Base-by-base conservation (phyloP, 106 monocot genomes). In the Xerophyta viscosa region DNA sequence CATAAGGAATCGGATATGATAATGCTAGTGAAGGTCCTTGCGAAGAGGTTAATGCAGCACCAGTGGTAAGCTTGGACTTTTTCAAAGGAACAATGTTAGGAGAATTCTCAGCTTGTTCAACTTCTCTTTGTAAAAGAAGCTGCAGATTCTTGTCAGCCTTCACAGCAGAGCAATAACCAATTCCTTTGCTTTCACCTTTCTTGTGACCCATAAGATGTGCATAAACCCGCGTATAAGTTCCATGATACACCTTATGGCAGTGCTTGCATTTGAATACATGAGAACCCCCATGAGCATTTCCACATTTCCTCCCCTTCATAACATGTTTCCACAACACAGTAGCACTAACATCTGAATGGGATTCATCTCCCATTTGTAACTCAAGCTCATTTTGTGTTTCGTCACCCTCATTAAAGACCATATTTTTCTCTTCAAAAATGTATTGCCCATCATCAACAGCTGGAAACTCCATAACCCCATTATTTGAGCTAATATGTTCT, bases 121-220 rank as follows among this genome's bases (percentile, higher is more conserved):
- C 77, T 52, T 77, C 70, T 57, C 66, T 66, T 47, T 77, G 71
- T 62, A 77, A 60, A 33, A 70, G 71, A 29, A 66, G 48, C 33
- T 77, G 77, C 20, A 77, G 33, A 31, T 66, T 61, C 61, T 56
- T 66, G 57, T 77, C 71, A 5, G 66, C 66, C 56, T 77, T 77
- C 13, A 77, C 77, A 46, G 43, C 61, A 19, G 77, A 66, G 46
- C 77, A 77, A 41, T 77, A 77, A 15, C 77, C 77, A 45, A 77
- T 77, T 37, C 77, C 77, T 71, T 77, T 77, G 45, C 71, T 71
- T 50, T 77, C 66, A 24, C 77, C 77, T 62, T 77, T 77, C 37
- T 66, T 77, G 33, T 77, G 77, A 26, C 77, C 77, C 77, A 77
- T 77, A 29, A 77, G 60, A 66, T 77, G 77, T 25, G 77, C 77